Evolutionary conservation across 2,329 filamentous ascomycete genomes (phyloP).

Genomic region (Exophiala phaeomuriformis): DNA sequence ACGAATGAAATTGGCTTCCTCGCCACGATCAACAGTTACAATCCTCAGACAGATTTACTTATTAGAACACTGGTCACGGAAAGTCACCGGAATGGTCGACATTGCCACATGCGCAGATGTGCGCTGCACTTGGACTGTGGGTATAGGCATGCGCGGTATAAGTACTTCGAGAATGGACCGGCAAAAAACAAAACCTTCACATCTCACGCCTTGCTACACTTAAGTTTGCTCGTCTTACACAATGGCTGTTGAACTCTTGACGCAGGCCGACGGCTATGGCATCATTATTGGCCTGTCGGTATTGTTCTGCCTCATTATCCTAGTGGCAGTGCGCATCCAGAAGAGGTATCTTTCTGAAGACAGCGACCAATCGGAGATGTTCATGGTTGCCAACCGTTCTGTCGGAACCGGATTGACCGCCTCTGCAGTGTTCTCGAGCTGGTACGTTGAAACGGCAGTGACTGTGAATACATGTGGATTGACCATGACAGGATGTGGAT

Average conservation of each 20-base stretch:
- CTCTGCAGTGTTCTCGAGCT: slow-evolving; percentile 35
- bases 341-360: slow-evolving; percentile 39
- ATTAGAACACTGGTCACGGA: no score
- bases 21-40: no score
- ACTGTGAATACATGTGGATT: neutral
- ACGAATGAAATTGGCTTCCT: no score
- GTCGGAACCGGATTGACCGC: slow-evolving; percentile 35
- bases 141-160: no score
- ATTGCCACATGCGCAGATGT: no score
- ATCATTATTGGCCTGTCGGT: slow-evolving; percentile 45
- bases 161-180: no score
- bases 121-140: no score
- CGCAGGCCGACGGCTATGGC: slow-evolving; percentile 39
- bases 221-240: neutral
- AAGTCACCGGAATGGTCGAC: no score
- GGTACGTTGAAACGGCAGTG: slow-evolving; percentile 16
- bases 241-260: slow-evolving; percentile 27
- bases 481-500: slow-evolving; percentile 30
- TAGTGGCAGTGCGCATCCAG: slow-evolving; percentile 43
- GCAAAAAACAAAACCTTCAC: no score
- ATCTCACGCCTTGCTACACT: no score
- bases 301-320: slow-evolving; percentile 43
- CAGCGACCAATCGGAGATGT: slow-evolving; percentile 39
- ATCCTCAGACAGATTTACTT: no score
- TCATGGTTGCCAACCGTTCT: slow-evolving; percentile 36